phyloP scores from a whole-genome alignment of 306 rosid species.

The Castanea crenata region DNA sequence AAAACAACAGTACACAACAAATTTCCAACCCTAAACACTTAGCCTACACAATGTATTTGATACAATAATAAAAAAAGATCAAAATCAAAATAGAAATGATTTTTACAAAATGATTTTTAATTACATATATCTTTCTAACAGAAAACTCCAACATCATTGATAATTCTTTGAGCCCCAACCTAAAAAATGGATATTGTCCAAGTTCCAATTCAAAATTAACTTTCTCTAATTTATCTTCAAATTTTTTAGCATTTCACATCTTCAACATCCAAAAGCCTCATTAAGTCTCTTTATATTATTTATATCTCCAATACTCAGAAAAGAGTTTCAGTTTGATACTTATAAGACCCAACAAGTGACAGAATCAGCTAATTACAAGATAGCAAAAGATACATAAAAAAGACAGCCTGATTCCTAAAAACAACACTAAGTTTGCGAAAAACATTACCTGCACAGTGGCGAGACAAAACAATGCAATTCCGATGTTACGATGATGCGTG shows the following conservation, averaged over 20 bases:
- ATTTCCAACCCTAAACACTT: not conserved
- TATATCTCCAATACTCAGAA: not conserved
- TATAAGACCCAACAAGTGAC: not conserved
- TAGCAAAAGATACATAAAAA: not conserved
- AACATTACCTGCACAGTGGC: conserved; percentile 71
- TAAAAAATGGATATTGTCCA: not conserved
- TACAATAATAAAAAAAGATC: too few relatives aligned
- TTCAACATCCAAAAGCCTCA: not conserved
- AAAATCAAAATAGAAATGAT: too few relatives aligned
- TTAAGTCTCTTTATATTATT: not conserved
- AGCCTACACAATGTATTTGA: too few relatives aligned
- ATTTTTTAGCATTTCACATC: not conserved
- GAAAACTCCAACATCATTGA: too few relatives aligned
- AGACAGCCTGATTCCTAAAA: not conserved
- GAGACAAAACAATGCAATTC: conserved; percentile 67
- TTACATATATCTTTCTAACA: not conserved
- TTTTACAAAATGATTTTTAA: not conserved
- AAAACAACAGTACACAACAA: not conserved
- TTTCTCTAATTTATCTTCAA: not conserved
- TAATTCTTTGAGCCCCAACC: too few relatives aligned
- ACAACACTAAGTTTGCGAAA: not conserved
- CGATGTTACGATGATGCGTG: conserved; percentile 61
- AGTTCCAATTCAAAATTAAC: not conserved
- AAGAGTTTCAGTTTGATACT: not conserved
- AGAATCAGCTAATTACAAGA: not conserved